phyloP scores from a whole-genome alignment of 495 filamentous ascomycete species.

The Neurospora sp. region DNA sequence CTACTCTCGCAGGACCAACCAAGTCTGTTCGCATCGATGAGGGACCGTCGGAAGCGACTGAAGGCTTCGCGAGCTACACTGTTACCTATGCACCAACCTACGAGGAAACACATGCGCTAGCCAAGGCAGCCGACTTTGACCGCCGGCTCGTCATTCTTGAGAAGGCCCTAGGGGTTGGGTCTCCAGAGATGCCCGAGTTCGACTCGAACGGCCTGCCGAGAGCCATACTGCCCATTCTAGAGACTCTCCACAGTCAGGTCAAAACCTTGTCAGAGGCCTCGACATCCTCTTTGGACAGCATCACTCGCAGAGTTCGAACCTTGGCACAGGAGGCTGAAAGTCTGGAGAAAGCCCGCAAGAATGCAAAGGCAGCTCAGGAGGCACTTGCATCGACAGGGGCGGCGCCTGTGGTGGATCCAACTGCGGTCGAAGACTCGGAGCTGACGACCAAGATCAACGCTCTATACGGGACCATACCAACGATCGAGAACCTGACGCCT shows the following conservation, averaged over 20 bases:
- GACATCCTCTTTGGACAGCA: conserved; percentile 59
- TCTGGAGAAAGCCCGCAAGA: conserved; percentile 60
- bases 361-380: conserved; percentile 57
- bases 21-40: conserved; percentile 4
- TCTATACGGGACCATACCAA: conserved; percentile 78
- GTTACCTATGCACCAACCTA: conserved; percentile 47
- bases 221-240: conserved; percentile 70
- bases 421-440: conserved; percentile 43
- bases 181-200: conserved; percentile 53
- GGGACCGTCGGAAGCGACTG: neutral
- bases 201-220: conserved; percentile 45
- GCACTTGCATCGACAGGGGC: conserved; percentile 42
- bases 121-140: conserved; percentile 83
- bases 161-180: conserved; percentile 67
- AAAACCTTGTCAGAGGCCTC: conserved; percentile 53
- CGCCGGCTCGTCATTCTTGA: conserved; percentile 68
- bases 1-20: conserved; percentile 19
- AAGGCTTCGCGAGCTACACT: conserved; percentile 35
- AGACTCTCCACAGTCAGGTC: conserved; percentile 64
- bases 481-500: conserved; percentile 79
- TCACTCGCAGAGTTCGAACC: conserved; percentile 61
- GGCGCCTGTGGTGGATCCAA: conserved; percentile 20
- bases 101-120: conserved; percentile 54
- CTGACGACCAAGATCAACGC: conserved; percentile 81
- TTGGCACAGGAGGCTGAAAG: conserved; percentile 71